Base-by-base conservation (phyloP, 345 rosid genomes). In the Camelina sativa region DNA sequence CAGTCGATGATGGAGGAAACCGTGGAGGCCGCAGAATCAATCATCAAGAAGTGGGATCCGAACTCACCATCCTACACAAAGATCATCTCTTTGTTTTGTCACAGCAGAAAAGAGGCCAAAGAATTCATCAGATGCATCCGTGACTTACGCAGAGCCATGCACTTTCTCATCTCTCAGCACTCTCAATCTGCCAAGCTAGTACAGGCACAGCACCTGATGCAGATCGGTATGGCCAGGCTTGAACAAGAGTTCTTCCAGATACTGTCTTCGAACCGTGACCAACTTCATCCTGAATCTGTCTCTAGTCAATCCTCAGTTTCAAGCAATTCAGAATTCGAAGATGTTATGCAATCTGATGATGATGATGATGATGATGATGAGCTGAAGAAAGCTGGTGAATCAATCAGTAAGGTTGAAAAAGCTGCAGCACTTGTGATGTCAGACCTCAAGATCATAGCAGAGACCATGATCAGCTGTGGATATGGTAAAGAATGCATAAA, bases 401-500 rank as follows among this genome's bases (percentile, higher is more conserved):
- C 85, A 1, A 83, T 76, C 46, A 56, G 70, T 46, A 65, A 85
- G 58, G 83, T 75, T 15, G 88, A 74, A 61, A 77, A 65, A 71
- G 73, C 75, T 32, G 71, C 84, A 0, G 76, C 77, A 2, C 46
- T 70, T 3, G 89, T 81, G 38, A 81, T 89, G 90, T 76, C 78
- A 1, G 93, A 88, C 74, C 69, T 91, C 44, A 89, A 85, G 69
- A 71, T 79, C 11, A 89, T 89, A 53, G 92, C 95, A 20, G 96
- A 86, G 32, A 86, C 86, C 71, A 91, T 93, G 97, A 83, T 86
- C 52, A 67, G 78, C 30, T 86, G 79, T 40, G 97, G 98, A 9
- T 91, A 91, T 51, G 85, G 86, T 0, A 86, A 82, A 74, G 98
- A 89, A 73, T 91, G 98, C 20, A 70, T 80, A 6, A 77, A 77